phyloP scores from a whole-genome alignment of 495 filamentous ascomycete species.

The Penicillium steckii region DNA sequence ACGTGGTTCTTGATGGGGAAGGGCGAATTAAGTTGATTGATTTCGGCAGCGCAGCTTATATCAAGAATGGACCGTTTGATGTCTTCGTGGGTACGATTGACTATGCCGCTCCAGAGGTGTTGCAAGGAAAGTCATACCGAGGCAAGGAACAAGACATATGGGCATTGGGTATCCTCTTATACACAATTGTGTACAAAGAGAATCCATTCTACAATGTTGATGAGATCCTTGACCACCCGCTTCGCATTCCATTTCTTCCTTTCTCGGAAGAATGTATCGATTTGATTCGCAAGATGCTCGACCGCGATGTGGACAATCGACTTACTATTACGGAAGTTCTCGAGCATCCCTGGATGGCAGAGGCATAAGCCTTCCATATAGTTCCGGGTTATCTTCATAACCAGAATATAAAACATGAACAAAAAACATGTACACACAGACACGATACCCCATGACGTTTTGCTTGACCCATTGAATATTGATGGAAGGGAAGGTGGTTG shows the following conservation, averaged over 20 bases:
- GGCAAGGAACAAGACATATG: slow-evolving; percentile 98
- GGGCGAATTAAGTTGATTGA: slow-evolving; percentile 96
- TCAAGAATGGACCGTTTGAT: slow-evolving; percentile 97
- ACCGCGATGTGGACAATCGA: slow-evolving; percentile 80
- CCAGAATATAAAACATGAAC: slow-evolving; percentile 6
- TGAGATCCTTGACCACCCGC: slow-evolving; percentile 96
- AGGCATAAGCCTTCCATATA: slow-evolving; percentile 13
- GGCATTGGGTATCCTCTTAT: slow-evolving; percentile 96
- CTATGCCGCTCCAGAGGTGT: slow-evolving; percentile 95
- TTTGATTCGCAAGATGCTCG: slow-evolving; percentile 84
- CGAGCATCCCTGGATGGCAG: slow-evolving; percentile 74
- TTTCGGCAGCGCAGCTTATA: slow-evolving; percentile 96
- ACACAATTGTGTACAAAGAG: slow-evolving; percentile 99
- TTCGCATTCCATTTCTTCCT: slow-evolving; percentile 80
- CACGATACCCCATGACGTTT: slow-evolving; percentile 35
- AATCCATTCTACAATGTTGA: slow-evolving; percentile 99
- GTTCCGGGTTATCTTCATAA: slow-evolving; percentile 9
- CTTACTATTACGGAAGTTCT: slow-evolving; percentile 81
- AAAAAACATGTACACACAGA: slow-evolving; percentile 12
- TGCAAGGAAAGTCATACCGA: slow-evolving; percentile 89
- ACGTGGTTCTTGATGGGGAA: slow-evolving; percentile 92
- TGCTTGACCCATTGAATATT: slow-evolving; percentile 22
- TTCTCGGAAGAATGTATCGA: slow-evolving; percentile 91
- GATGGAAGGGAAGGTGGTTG: not conserved
- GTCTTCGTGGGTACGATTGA: slow-evolving; percentile 99